phyloP scores from a whole-genome alignment of 1,284 basidiomycete species.

The Peniophora sp. region DNA sequence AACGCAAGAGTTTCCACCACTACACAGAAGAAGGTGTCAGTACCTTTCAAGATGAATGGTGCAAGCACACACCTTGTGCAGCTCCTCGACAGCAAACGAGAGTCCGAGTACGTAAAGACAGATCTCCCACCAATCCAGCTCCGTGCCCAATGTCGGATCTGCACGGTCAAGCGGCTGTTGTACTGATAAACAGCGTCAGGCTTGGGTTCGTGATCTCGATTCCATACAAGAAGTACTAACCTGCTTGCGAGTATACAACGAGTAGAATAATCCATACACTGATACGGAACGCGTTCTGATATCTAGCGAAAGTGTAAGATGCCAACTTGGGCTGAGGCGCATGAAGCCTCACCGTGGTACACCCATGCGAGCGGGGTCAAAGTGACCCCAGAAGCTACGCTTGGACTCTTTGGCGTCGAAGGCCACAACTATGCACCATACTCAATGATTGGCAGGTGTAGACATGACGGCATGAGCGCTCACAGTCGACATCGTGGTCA shows the following conservation, averaged over 20 bases:
- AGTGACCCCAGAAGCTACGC: constrained; percentile 56
- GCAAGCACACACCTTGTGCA: constrained; percentile 43
- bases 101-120: constrained; percentile 70
- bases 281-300: constrained; percentile 73
- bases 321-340: too few species aligned
- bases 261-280: constrained; percentile 82
- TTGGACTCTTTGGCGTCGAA: constrained; percentile 36
- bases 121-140: constrained; percentile 72
- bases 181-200: constrained; percentile 32
- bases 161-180: constrained; percentile 63
- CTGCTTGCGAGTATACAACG: constrained; percentile 80
- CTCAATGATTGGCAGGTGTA: neutral
- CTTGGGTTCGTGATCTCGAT: neutral
- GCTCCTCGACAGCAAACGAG: constrained; percentile 72
- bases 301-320: too few species aligned
- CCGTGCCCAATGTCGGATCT: constrained; percentile 32
- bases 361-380: constrained; percentile 73
- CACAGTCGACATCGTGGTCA: constrained; percentile 64
- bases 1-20: constrained; percentile 58
- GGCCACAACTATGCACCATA: neutral
- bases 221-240: constrained; percentile 26
- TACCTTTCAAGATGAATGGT: neutral
- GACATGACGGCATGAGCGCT: constrained; percentile 13
- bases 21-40: constrained; percentile 17
- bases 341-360: constrained; percentile 70